Conservation (phyloP, 164 flowering plant genomes). For the Aristolochia contorta region DNA sequence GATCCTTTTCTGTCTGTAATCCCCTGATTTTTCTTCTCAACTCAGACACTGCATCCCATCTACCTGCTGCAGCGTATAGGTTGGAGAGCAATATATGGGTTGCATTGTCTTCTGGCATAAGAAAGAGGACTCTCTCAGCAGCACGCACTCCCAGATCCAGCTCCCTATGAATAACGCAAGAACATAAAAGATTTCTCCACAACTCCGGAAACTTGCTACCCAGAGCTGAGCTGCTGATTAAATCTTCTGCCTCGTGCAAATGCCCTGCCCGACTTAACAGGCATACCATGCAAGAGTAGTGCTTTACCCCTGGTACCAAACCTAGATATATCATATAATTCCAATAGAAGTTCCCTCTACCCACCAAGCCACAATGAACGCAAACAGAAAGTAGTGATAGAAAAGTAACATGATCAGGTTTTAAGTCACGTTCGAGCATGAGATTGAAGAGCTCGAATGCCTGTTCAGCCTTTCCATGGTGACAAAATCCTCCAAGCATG, state of each 20-base stretch:
- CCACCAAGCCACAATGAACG: conserved; percentile 60
- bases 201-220: conserved; percentile 24
- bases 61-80: conserved; percentile 57
- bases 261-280: conserved; percentile 70
- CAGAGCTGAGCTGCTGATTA: conserved; percentile 44
- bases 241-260: conserved; percentile 51
- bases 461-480: conserved; percentile 61
- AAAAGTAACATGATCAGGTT: conserved; percentile 66
- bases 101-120: conserved; percentile 49
- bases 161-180: conserved; percentile 38
- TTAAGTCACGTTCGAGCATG: conserved; percentile 26
- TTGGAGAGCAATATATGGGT: conserved; percentile 58
- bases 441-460: conserved; percentile 43
- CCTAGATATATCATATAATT: conserved; percentile 39
- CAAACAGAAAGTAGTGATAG: conserved; percentile 69
- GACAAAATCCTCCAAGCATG: conserved; percentile 67
- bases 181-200: conserved; percentile 79
- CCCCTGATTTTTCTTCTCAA: conserved; percentile 56
- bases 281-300: conserved; percentile 81
- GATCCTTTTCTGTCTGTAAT: conserved; percentile 45
- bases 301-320: conserved; percentile 48
- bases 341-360: conserved; percentile 55
- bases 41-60: conserved; percentile 62
- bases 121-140: conserved; percentile 44
- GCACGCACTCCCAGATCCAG: conserved; percentile 44